Base-by-base conservation (phyloP, 192 early-diverging fungal species). In the Coemansia sp. region DNA sequence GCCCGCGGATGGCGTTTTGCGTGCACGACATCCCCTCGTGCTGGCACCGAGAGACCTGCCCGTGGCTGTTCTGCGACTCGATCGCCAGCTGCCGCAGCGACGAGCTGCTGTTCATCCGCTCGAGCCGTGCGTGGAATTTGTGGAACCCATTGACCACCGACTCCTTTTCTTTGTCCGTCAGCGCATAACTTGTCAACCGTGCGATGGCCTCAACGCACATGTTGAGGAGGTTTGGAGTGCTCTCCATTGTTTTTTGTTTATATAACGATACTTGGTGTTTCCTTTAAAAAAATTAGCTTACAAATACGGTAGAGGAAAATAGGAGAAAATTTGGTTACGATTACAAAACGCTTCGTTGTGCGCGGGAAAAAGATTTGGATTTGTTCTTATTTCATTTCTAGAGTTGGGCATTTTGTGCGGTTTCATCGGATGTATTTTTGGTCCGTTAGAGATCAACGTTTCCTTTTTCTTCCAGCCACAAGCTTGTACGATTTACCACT, bases 141-240 rank as follows among this genome's bases (percentile, higher is more conserved):
- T 73, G 82, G 42, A 89, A 80, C 6, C 83, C 81, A 0, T 64
- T 50, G 22, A 87, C 74, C 25, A 87, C 74, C 8, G 72, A 68
- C 62, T 89, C 88, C 9, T 86, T 84, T 48, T 89, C 88, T 25
- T 77, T 71, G 72, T 87, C 82, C 23, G 88, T 86, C 56, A 89
- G 60, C 46, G 83, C 80, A 53, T 81, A 81, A 51, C 84, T 85
- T 29, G 85, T 70, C 19, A 89, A 30, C 29, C 72, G 81, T 21
- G 86, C 88, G 9, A 83, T 65, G 21, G 76, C 74, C 70, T 89
- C 87, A 30, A 86, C 65, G 47, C 87, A 87, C 58, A 84, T 81
- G 54, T 86, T 81, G 33, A 81, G 32, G 19, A 81, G 27, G 38
- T 65, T 53, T 9, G 73, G 27, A 22, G 64, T 57, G 45, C 38